Evolutionary conservation across 2,329 filamentous ascomycete genomes (phyloP).

Genomic region (Fusarium gaditjirri): DNA sequence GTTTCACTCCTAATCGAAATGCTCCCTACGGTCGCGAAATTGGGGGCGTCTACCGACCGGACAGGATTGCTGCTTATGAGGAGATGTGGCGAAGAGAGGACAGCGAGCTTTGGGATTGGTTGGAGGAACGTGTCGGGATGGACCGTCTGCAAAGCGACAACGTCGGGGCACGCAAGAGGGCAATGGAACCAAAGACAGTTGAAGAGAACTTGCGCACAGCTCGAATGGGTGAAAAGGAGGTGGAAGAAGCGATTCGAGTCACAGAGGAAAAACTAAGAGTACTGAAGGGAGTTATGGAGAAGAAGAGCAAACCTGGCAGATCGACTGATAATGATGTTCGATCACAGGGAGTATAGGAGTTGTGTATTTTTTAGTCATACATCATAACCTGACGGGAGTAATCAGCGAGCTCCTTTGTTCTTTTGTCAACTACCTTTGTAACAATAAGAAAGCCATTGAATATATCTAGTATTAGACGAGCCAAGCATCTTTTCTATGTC

Average conservation of each 20-base stretch:
- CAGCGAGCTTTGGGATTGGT: slow-evolving; percentile 90
- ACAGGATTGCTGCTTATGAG: slow-evolving; percentile 85
- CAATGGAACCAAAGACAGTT: slow-evolving; percentile 64
- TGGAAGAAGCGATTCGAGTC: slow-evolving; percentile 82
- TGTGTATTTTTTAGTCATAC: slow-evolving; percentile 37
- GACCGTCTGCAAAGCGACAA: slow-evolving; percentile 63
- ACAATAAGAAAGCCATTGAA: background rate
- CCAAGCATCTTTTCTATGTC: background rate
- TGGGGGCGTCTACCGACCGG: slow-evolving; percentile 56
- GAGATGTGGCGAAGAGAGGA: slow-evolving; percentile 93
- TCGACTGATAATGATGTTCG: slow-evolving; percentile 20
- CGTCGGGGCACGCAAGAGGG: slow-evolving; percentile 54
- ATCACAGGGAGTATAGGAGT: slow-evolving; percentile 37
- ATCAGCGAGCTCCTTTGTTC: slow-evolving; percentile 41
- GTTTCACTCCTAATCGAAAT: slow-evolving; percentile 55
- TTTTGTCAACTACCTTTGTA: slow-evolving; percentile 36
- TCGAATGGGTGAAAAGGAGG: slow-evolving; percentile 76
- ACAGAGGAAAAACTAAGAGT: slow-evolving; percentile 86
- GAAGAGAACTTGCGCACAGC: slow-evolving; percentile 69
- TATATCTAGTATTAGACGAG: background rate
- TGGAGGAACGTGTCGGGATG: slow-evolving; percentile 85
- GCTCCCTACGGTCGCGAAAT: slow-evolving; percentile 50
- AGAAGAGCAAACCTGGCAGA: slow-evolving; percentile 47
- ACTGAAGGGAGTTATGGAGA: slow-evolving; percentile 76
- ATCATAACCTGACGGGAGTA: slow-evolving; percentile 36